phyloP scores from a whole-genome alignment of 495 filamentous ascomycete genomes.

The Tuber umbilicatum region DNA sequence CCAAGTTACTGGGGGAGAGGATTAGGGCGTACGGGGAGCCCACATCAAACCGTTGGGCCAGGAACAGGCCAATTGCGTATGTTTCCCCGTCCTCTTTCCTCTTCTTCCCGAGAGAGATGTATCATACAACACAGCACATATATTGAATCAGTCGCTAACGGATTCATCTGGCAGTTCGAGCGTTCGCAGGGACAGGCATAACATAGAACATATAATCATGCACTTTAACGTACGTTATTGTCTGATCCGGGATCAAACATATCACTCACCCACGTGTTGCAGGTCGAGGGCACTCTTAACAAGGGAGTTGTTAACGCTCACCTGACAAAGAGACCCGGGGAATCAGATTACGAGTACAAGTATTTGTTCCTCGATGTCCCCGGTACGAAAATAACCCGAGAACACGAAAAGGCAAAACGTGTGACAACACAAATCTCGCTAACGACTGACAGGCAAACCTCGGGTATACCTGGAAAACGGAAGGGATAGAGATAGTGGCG shows the following conservation, averaged over 20 bases:
- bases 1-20: slow-evolving; percentile 67
- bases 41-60: slow-evolving; percentile 72
- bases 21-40: slow-evolving; percentile 81
- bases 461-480: slow-evolving; percentile 59
- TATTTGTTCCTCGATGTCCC: slow-evolving; percentile 74
- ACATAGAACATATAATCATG: slow-evolving; percentile 76
- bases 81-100: slow-evolving; percentile 35
- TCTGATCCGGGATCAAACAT: neutral
- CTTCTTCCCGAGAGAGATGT: neutral
- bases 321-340: slow-evolving; percentile 59
- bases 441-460: slow-evolving; percentile 45
- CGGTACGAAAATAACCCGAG: slow-evolving; percentile 43
- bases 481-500: slow-evolving; percentile 44
- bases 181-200: slow-evolving; percentile 60
- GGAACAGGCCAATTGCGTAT: slow-evolving; percentile 77
- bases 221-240: slow-evolving; percentile 66
- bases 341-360: slow-evolving; percentile 68
- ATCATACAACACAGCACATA: neutral
- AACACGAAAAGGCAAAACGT: slow-evolving; percentile 4
- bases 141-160: neutral
- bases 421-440: slow-evolving; percentile 8
- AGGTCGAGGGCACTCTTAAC: slow-evolving; percentile 78
- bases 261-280: slow-evolving; percentile 6
- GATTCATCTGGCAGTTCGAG: slow-evolving; percentile 50
- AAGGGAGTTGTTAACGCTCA: slow-evolving; percentile 70